A percentile compares a stretch with the other conserved stretches of the same genome.
Conservation (phyloP, 129 eudicot genomes). For the sunflower (Helianthus annuus) region DNA sequence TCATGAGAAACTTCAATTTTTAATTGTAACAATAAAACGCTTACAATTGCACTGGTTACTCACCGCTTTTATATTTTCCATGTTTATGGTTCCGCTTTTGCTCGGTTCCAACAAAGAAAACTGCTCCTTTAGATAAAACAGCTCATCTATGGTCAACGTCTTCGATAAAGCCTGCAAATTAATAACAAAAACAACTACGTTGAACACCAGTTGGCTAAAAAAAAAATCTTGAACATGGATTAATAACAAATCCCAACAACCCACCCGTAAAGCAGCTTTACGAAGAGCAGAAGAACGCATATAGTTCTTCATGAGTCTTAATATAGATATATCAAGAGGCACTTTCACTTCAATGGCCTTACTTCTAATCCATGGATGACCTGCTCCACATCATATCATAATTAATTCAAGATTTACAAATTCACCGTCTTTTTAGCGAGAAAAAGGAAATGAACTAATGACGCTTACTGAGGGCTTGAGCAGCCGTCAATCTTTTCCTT, state of each 20-base stretch:
- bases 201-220: neutral
- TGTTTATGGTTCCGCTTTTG: constrained; percentile 76
- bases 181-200: neutral
- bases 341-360: constrained; percentile 52
- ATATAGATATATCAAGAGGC: constrained; percentile 71
- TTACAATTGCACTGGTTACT: constrained; percentile 19
- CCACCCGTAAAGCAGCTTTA: constrained; percentile 87
- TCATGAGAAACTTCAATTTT: neutral
- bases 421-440: neutral
- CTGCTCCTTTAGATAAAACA: constrained; percentile 74
- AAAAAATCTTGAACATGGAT: neutral
- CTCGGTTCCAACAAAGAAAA: constrained; percentile 73
- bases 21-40: neutral
- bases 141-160: constrained; percentile 82
- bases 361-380: constrained; percentile 86
- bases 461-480: constrained; percentile 82
- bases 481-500: constrained; percentile 92
- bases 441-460: neutral
- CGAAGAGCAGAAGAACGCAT: constrained; percentile 92
- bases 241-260: neutral
- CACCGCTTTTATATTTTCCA: constrained; percentile 84
- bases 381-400: constrained; percentile 40
- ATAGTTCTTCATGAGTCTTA: constrained; percentile 78
- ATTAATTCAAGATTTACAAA: neutral
- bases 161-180: constrained; percentile 81